Conservation (phyloP, 441 rosid species). For the Jatropha multifida region DNA sequence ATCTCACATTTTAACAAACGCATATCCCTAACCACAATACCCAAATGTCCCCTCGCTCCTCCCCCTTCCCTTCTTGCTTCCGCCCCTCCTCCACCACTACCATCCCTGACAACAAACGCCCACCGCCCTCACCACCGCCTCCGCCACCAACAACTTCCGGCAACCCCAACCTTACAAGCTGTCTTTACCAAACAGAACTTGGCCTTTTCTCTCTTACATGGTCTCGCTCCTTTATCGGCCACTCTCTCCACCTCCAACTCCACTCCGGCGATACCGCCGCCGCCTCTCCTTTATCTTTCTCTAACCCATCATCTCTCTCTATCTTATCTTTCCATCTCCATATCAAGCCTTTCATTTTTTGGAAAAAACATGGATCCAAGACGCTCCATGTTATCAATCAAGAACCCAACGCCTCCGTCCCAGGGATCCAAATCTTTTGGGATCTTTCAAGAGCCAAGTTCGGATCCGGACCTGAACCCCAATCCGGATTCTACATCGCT, state of each 20-base stretch:
- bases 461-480: slow-evolving; percentile 77
- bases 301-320: slow-evolving; percentile 48
- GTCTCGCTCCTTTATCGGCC: slow-evolving; percentile 72
- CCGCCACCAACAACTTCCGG: slow-evolving; percentile 42
- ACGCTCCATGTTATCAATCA: slow-evolving; percentile 26
- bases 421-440: slow-evolving; percentile 64
- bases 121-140: slow-evolving; percentile 31
- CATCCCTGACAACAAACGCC: slow-evolving; percentile 17
- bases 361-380: slow-evolving; percentile 74
- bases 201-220: slow-evolving; percentile 86
- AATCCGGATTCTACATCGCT: slow-evolving; percentile 72
- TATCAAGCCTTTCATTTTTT: slow-evolving; percentile 61
- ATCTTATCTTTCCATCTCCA: slow-evolving; percentile 62
- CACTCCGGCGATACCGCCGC: slow-evolving; percentile 46
- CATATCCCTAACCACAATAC: neutral
- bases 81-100: slow-evolving; percentile 41
- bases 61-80: slow-evolving; percentile 62
- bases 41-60: slow-evolving; percentile 49
- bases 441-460: slow-evolving; percentile 72
- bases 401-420: slow-evolving; percentile 11
- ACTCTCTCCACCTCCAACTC: slow-evolving; percentile 74
- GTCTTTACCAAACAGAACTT: slow-evolving; percentile 67
- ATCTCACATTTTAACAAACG: neutral
- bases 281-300: slow-evolving; percentile 45
- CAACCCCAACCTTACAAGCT: slow-evolving; percentile 63